phyloP scores from a whole-genome alignment of 805 yeast species.

The Cyberlindnera mississippiensis region DNA sequence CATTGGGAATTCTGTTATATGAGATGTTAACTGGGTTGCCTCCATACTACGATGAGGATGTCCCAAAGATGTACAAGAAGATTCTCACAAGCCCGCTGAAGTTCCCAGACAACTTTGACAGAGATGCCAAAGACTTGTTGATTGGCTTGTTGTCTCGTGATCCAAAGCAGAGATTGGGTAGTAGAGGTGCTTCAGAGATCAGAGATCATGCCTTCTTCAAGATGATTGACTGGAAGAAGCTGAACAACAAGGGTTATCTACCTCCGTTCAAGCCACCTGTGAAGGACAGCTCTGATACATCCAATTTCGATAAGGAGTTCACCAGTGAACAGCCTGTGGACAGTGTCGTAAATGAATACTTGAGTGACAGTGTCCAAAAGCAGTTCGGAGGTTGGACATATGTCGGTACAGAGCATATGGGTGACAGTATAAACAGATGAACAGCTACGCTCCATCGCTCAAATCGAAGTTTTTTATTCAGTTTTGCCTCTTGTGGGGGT shows the following conservation, averaged over 20 bases:
- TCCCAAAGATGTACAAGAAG: constrained; percentile 89
- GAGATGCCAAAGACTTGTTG: constrained; percentile 79
- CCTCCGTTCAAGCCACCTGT: constrained; percentile 97
- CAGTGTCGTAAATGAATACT: constrained; percentile 87
- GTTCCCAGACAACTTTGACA: constrained; percentile 85
- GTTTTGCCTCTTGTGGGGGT: too few relatives aligned
- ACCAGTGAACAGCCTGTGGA: constrained; percentile 92
- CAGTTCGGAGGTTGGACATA: constrained; percentile 99
- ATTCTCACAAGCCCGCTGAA: constrained; percentile 83
- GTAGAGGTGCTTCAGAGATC: constrained; percentile 79
- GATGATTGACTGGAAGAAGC: constrained; percentile 85
- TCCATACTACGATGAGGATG: constrained; percentile 94
- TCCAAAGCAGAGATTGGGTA: constrained; percentile 74
- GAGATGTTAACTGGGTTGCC: constrained; percentile 98
- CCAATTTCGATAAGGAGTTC: constrained; percentile 89
- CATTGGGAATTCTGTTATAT: constrained; percentile 86
- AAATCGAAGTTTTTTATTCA: neutral
- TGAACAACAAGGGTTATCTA: constrained; percentile 79
- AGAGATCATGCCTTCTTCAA: constrained; percentile 81
- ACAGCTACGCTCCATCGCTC: too few relatives aligned
- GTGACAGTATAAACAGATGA: constrained; percentile 22
- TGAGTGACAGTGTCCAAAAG: constrained; percentile 92
- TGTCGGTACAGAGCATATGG: constrained; percentile 58
- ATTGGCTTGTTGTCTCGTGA: constrained; percentile 77
- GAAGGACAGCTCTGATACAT: constrained; percentile 78